Conservation (phyloP, 2,329 filamentous ascomycete genomes). For the Epichloe hybrida region DNA sequence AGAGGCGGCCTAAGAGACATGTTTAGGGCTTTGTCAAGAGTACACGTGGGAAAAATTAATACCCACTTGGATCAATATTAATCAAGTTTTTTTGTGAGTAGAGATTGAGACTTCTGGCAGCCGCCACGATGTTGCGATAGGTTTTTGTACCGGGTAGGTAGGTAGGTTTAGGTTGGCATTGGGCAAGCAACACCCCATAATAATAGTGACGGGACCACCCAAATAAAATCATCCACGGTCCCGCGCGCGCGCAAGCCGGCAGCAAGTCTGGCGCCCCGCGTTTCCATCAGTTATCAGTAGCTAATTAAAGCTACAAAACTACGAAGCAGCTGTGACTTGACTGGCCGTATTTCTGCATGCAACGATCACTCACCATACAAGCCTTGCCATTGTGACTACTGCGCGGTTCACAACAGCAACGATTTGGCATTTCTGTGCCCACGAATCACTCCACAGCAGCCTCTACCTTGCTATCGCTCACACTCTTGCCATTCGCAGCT, state of each 20-base stretch:
- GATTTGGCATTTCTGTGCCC: not conserved
- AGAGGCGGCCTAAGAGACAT: too few species aligned
- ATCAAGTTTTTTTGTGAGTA: too few species aligned
- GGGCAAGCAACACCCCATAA: not conserved
- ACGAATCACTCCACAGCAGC: not conserved
- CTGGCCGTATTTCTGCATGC: not conserved
- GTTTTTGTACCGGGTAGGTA: too few species aligned
- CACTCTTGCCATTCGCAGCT: not conserved
- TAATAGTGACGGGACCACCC: too few species aligned
- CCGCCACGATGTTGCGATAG: too few species aligned
- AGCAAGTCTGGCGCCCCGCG: not conserved
- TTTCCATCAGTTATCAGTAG: not conserved
- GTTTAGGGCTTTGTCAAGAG: too few species aligned
- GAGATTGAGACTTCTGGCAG: too few species aligned
- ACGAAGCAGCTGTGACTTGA: not conserved
- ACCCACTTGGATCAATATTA: too few species aligned
- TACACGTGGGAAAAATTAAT: too few species aligned
- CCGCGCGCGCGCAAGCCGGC: not conserved
- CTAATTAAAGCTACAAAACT: not conserved
- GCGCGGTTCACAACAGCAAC: not conserved
- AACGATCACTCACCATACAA: not conserved
- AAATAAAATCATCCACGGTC: not conserved
- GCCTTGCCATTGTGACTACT: not conserved
- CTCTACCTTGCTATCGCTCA: not conserved
- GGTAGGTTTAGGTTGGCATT: too few species aligned